Percentiles rank a stretch among this genome's conserved stretches.
These are phyloP conservation scores for Aspergillus carlsbadensis DNA, from an alignment of 495 filamentous ascomycete genomes.

Conservation along the genomic window DNA sequence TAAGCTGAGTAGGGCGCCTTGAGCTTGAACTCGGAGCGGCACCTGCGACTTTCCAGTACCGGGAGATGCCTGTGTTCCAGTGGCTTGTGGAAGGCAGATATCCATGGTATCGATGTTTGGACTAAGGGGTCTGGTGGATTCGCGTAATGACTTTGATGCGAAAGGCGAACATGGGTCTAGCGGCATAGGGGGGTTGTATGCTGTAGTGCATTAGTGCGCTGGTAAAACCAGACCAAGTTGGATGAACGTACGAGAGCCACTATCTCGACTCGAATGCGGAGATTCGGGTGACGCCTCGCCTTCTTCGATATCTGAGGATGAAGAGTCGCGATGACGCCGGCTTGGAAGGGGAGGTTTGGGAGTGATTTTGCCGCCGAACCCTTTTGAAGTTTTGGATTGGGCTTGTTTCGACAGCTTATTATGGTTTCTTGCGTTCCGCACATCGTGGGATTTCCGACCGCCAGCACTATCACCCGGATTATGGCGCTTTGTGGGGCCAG, in stretches of 20 bases:
- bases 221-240: neutral
- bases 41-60: conserved; percentile 22
- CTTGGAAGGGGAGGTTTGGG: neutral
- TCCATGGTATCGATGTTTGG: neutral
- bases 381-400: neutral
- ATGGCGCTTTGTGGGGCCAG: neutral
- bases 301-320: conserved; percentile 26
- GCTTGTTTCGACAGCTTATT: neutral
- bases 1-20: conserved; percentile 65
- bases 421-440: neutral
- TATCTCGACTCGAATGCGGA: conserved; percentile 28
- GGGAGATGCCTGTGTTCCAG: neutral
- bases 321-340: neutral
- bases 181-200: conserved; percentile 43
- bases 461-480: neutral
- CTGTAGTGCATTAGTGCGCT: conserved; percentile 28
- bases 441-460: neutral
- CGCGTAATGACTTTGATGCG: neutral
- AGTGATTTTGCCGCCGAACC: neutral
- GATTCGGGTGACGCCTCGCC: conserved; percentile 29
- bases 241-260: conserved; percentile 37
- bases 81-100: neutral
- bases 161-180: conserved; percentile 22
- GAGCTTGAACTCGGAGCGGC: conserved; percentile 64
- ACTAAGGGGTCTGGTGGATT: neutral